Base-by-base conservation (phyloP, 2,329 filamentous ascomycete species). In the Fonsecaea pedrosoi region DNA sequence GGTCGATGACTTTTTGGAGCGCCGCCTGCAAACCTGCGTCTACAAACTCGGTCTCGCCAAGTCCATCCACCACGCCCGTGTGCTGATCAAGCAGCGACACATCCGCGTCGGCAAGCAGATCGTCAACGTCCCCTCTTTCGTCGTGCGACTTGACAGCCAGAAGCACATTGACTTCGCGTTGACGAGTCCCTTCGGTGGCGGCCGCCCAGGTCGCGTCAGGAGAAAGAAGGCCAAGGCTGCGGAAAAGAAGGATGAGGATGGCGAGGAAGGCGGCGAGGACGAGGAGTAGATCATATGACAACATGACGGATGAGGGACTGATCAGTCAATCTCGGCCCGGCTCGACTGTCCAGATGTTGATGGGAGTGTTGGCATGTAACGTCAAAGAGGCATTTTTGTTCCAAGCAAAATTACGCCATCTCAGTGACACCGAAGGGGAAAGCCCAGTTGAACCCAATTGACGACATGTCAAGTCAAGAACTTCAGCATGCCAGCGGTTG, bases 101-200 rank as follows among this genome's bases (percentile, higher is more conserved):
- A 99, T 99, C 86, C 95, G 87, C 81, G 95, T 99, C 81, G 95
- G 95, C 85, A 99, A 99, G 92, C 95, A 99, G 89, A 98, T 99
- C 82, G 95, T 99, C 89, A 99, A 99, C 85, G 95, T 99, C 70
- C 95, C 95, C 74, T 98, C 94, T 64, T 99, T 97, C 91, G 91
- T 99, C 82, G 95, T 99, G 84, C 95, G 95, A 86, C 92, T 99
- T 80, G 95, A 99, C 88, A 97, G 94, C 78, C 95, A 99, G 90
- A 99, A 99, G 92, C 95, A 99, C 91, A 98, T 99, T 79, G 95
- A 99, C 88, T 98, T 99, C 83, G 88, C 95, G 72, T 89, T 99
- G 74, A 96, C 90, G 85, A 98, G 94, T 81, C 94, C 95, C 82
- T 97, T 97, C 79, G 95, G 95, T 84, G 94, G 94, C 82, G 95